These are phyloP conservation scores for Avena eriantha DNA, from an alignment of 176 grass and related monocot genomes.

Conservation along the genomic window DNA sequence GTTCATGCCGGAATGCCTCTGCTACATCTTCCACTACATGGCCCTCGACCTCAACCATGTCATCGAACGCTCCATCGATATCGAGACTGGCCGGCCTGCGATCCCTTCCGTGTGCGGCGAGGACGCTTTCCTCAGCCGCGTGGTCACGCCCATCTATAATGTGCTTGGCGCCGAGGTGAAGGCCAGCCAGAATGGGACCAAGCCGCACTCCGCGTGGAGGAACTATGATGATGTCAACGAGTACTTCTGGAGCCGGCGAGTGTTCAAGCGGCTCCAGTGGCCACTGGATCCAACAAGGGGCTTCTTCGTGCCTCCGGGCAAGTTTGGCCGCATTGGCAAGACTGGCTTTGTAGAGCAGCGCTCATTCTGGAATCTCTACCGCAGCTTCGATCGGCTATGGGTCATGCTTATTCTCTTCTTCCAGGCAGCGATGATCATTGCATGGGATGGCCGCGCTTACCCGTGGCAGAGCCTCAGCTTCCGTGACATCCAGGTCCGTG, in stretches of 20 bases:
- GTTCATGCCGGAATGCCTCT: conserved; percentile 92
- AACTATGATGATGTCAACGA: conserved; percentile 98
- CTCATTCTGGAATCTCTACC: conserved; percentile 96
- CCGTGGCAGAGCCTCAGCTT: conserved; percentile 73
- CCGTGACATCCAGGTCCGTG: conserved; percentile 73
- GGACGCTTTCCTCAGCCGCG: conserved; percentile 72
- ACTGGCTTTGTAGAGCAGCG: conserved; percentile 96
- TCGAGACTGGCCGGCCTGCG: conserved; percentile 37
- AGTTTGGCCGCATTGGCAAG: conserved; percentile 67
- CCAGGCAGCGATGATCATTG: conserved; percentile 80
- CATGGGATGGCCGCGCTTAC: conserved; percentile 58
- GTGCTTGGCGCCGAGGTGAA: conserved; percentile 64
- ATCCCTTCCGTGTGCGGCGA: conserved; percentile 62
- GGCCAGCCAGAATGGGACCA: conserved; percentile 69
- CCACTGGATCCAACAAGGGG: conserved; percentile 53
- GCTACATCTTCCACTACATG: conserved; percentile 95
- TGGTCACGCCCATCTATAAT: conserved; percentile 79
- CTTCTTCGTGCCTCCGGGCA: conserved; percentile 63
- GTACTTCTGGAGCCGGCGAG: conserved; percentile 84
- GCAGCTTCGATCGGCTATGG: conserved; percentile 94
- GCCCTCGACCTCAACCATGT: conserved; percentile 79
- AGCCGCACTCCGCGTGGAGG: conserved; percentile 86
- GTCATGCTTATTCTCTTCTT: conserved; percentile 88
- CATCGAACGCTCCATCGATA: conserved; percentile 59
- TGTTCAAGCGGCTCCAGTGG: conserved; percentile 75